Evolutionary conservation across 176 grass and related monocot species (phyloP).

Genomic region (Hyparrhenia diplandra): DNA sequence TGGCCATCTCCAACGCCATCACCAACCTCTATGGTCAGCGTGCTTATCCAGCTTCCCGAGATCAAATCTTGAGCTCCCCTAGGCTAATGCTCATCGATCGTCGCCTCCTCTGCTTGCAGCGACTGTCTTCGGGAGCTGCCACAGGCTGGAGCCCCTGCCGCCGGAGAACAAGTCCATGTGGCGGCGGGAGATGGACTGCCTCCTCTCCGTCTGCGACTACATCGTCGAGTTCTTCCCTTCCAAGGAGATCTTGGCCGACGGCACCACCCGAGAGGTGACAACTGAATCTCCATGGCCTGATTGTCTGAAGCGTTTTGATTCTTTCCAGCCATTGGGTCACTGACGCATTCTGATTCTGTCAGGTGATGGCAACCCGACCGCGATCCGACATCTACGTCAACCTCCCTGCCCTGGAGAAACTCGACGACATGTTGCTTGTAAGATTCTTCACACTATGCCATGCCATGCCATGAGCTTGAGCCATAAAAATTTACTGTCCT

Average conservation of each 20-base stretch:
- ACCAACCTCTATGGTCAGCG: conserved; percentile 84
- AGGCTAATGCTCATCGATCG: no score
- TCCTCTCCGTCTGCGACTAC: conserved; percentile 78
- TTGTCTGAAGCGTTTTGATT: neutral
- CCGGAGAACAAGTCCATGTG: conserved; percentile 74
- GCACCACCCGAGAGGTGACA: conserved; percentile 45
- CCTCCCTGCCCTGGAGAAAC: no score
- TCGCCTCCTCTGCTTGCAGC: conserved; percentile 44
- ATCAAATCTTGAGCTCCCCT: neutral
- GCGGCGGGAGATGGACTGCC: conserved; percentile 84
- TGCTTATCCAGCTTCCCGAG: neutral
- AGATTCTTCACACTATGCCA: no score
- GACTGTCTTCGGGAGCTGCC: conserved; percentile 84
- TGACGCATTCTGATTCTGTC: no score
- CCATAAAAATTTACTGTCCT: no score
- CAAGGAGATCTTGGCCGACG: conserved; percentile 57
- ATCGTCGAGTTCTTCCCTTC: conserved; percentile 86
- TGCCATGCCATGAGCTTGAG: no score
- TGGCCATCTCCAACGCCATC: conserved; percentile 90
- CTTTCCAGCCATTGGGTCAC: no score
- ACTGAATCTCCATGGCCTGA: neutral
- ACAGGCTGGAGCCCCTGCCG: conserved; percentile 64
- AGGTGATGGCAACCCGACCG: no score
- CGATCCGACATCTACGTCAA: no score
- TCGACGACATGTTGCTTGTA: no score